Base-by-base conservation (phyloP, 192 early-diverging fungal genomes). In the Gaertneriomyces sp. region DNA sequence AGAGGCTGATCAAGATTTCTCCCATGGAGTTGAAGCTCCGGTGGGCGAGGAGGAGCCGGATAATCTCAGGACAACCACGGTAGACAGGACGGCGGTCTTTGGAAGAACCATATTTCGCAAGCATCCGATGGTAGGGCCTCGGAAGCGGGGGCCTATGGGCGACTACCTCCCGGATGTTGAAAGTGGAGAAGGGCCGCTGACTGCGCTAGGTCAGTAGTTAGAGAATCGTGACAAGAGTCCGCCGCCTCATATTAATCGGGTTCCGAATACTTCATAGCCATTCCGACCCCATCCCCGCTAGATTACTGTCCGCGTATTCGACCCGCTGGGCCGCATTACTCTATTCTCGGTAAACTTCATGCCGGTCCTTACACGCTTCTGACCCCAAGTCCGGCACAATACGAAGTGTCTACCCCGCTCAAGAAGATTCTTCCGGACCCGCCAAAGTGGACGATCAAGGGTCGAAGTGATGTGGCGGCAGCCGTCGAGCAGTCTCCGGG, bases 341-440 rank as follows among this genome's bases (percentile, higher is more conserved):
- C 78, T 44, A 83, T 83, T 49, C 69, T 83, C 3, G 81, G 81
- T 9, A 83, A 79, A 45, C 73, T 78, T 45, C 52, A 70, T 16
- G 16, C 43, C n/a, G 45, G 47, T 7, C 64, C 58, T 40, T n/a
- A 57, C 42, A 54, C 57, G 17, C 63, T 59, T 43, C 11, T 59
- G 10, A 76, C 76, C 0, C 81, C 81, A 14, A 78, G 81, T 0
- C 81, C 81, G 38, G 39, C 20, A 11, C 70, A 74, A 45, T 79
- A 79, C 71, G 71, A 79, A 33, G 60, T 64, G 44, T 19, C 59
- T 42, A 33, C 25, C 25, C 64, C 46, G 2, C 60, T 53, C 60
- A 62, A 60, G 4, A 61, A 71, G 12, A 53, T 71, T 1, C 79
- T 76, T 54, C 66, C 74, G 39, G 71, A 77, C 14, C 51, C 44